Percentiles rank a stretch among this genome's conserved stretches.
phyloP scores from a whole-genome alignment of 176 grass and related monocot species.

The Triticum timopheevii region DNA sequence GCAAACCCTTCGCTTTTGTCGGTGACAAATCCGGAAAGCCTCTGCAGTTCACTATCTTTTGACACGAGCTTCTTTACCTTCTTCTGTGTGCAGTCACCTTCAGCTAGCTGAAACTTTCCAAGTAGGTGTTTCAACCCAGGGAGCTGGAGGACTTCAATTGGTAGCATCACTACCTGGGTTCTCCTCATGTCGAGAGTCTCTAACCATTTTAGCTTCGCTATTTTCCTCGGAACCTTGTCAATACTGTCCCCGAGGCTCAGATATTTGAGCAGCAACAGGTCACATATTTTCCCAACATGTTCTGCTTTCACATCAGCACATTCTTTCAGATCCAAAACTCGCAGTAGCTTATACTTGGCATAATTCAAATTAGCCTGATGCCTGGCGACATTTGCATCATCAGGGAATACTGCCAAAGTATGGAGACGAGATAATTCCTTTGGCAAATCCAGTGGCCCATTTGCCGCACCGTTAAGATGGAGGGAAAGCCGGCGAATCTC shows the following conservation, averaged over 20 bases:
- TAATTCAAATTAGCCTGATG: background rate
- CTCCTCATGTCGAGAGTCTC: slow-evolving; percentile 23
- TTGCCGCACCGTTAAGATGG: background rate
- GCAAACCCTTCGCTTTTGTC: background rate
- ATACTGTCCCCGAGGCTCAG: background rate
- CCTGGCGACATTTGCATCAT: background rate
- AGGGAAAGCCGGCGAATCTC: slow-evolving; percentile 7
- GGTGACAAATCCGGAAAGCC: background rate
- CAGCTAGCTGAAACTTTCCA: background rate
- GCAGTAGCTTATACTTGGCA: background rate
- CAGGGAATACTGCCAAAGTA: background rate
- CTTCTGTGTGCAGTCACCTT: no score
- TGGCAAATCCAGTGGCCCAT: background rate
- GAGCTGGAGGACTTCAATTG: background rate
- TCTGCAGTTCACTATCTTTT: slow-evolving; percentile 1
- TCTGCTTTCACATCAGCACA: background rate
- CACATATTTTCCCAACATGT: background rate
- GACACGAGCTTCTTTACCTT: background rate
- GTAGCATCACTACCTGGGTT: background rate
- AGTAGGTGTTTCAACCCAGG: background rate
- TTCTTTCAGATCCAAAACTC: slow-evolving; percentile 12
- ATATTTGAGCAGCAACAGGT: background rate
- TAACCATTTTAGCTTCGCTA: background rate
- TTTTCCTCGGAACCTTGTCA: background rate
- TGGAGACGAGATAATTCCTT: background rate